These are phyloP conservation scores for Cylindrotheca closterium DNA, from an alignment of 108 stramenopile species.

Conservation along the genomic window DNA sequence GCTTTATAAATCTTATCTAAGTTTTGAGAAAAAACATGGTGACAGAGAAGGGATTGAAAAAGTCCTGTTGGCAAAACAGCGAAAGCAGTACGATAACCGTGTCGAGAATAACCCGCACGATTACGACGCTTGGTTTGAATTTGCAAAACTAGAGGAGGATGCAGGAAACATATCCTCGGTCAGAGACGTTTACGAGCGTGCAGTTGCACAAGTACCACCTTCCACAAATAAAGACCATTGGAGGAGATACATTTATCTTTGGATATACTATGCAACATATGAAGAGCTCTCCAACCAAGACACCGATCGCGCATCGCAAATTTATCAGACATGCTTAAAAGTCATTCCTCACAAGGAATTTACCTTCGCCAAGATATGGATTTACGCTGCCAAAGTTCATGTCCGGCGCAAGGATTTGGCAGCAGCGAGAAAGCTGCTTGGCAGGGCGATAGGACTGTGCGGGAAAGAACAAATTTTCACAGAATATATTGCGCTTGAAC, in stretches of 20 bases:
- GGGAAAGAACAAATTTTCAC: constrained; percentile 93
- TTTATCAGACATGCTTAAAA: constrained; percentile 85
- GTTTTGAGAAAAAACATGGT: constrained; percentile 98
- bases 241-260: constrained; percentile 97
- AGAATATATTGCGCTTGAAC: constrained; percentile 94
- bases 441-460: constrained; percentile 92
- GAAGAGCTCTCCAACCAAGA: constrained; percentile 90
- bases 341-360: constrained; percentile 95
- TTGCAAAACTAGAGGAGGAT: constrained; percentile 91
- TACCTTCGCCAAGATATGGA: constrained; percentile 97
- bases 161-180: constrained; percentile 44
- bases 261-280: constrained; percentile 96
- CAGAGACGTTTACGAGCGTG: constrained; percentile 93
- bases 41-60: constrained; percentile 87
- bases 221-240: constrained; percentile 88
- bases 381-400: constrained; percentile 93
- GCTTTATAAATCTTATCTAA: constrained; percentile 92
- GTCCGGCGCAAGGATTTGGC: constrained; percentile 88
- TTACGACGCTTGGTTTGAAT: constrained; percentile 99
- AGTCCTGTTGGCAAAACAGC: constrained; percentile 84
- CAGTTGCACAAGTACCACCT: constrained; percentile 91
- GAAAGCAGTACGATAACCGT: constrained; percentile 82
- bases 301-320: constrained; percentile 76
- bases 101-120: constrained; percentile 82
- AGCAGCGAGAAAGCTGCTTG: constrained; percentile 92